Conservation (phyloP, 1,139 yeast genomes). For the Petasospora fabianii region DNA sequence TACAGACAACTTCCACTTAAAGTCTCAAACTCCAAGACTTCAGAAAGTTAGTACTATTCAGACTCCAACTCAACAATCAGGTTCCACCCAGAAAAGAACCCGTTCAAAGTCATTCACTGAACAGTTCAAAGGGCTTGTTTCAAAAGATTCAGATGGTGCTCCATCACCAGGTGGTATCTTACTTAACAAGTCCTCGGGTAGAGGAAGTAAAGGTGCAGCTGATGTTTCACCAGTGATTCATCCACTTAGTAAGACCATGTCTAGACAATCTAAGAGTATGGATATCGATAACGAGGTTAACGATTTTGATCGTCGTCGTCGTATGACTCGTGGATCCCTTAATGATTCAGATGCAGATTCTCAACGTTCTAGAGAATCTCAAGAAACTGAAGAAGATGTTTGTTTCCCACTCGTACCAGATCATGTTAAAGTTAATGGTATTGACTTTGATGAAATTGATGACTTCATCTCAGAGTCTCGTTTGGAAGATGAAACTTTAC, state of each 20-base stretch:
- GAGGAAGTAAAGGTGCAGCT: conserved; percentile 13
- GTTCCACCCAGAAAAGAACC: conserved; percentile 12
- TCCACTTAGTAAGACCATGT: conserved; percentile 20
- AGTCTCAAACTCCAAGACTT: conserved; percentile 3
- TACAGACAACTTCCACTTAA: background rate
- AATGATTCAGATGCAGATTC: conserved; percentile 65
- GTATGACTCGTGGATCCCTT: conserved; percentile 31
- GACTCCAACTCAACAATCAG: conserved; percentile 1
- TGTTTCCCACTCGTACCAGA: conserved; percentile 91
- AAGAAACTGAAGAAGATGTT: conserved; percentile 94
- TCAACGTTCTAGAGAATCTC: conserved; percentile 67
- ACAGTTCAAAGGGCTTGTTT: conserved; percentile 11
- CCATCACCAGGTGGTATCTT: conserved; percentile 14
- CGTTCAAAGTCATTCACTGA: conserved; percentile 27
- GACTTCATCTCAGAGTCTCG: conserved; percentile 58
- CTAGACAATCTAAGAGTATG: conserved; percentile 14
- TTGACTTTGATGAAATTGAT: conserved; percentile 76
- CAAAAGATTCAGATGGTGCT: conserved; percentile 5
- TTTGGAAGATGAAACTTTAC: conserved; percentile 23
- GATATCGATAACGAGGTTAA: conserved; percentile 17
- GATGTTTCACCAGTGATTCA: conserved; percentile 21
- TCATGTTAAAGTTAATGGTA: conserved; percentile 64
- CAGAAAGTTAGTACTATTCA: conserved; percentile 3
- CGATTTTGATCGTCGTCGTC: conserved; percentile 28
- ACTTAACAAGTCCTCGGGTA: conserved; percentile 12